phyloP scores from a whole-genome alignment of 179 eudicot genomes.

The Monotropa hypopitys region DNA sequence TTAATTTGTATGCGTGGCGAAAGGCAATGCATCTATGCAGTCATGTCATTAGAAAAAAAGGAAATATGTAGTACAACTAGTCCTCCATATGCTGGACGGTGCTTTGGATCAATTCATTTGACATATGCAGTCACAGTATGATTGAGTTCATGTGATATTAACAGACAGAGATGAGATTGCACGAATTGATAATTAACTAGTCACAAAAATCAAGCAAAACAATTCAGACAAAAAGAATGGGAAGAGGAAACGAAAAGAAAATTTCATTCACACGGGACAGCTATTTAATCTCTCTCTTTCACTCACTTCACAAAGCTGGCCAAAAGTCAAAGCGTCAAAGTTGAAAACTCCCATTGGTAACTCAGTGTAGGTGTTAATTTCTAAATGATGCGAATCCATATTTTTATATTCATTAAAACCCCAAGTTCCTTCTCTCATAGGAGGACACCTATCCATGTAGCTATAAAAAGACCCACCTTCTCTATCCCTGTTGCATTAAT shows the following conservation, averaged over 20 bases:
- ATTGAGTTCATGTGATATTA: too few relatives aligned
- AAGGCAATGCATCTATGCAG: too few relatives aligned
- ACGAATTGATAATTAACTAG: neutral
- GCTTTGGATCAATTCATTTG: neutral
- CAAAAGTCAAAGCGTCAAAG: conserved; percentile 8
- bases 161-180: too few relatives aligned
- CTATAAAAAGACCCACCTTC: conserved; percentile 10
- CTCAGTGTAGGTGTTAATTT: neutral
- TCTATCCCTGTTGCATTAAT: neutral
- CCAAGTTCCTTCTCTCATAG: too few relatives aligned
- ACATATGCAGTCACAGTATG: too few relatives aligned
- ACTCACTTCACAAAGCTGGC: too few relatives aligned
- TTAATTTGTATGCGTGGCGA: neutral
- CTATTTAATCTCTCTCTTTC: too few relatives aligned
- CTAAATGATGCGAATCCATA: neutral
- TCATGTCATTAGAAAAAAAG: too few relatives aligned
- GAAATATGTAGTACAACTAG: neutral
- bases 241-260: neutral
- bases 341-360: neutral
- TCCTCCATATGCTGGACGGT: neutral
- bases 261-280: too few relatives aligned
- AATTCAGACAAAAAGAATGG: neutral
- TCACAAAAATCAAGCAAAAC: neutral
- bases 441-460: neutral
- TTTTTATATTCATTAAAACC: neutral